A percentile compares a stretch with the other conserved stretches of the same genome.
Conservation (phyloP, 768 basidiomycete genomes). For the Hypholoma sublateritium region DNA sequence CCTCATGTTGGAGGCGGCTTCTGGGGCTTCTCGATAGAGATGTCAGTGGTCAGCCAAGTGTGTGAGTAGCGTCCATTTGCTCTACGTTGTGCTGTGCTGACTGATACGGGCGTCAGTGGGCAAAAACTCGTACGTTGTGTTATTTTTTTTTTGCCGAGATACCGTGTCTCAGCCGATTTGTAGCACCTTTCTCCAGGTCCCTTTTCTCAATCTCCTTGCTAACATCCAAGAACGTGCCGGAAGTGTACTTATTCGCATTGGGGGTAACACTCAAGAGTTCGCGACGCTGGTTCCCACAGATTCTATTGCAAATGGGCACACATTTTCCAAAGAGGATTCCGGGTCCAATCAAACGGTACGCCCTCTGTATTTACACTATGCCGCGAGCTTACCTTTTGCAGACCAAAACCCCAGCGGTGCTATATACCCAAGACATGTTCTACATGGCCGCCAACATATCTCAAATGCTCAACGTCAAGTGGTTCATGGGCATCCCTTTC, state of each 20-base stretch:
- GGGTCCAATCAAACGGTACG: slow-evolving; percentile 6
- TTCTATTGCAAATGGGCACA: slow-evolving; percentile 39
- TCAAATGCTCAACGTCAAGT: slow-evolving; percentile 52
- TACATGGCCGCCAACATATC: slow-evolving; percentile 62
- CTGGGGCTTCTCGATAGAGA: slow-evolving; percentile 18
- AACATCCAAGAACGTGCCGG: slow-evolving; percentile 67
- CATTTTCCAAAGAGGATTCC: slow-evolving; percentile 3
- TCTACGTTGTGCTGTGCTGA: neutral
- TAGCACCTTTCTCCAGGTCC: slow-evolving; percentile 48
- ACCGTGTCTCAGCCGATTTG: neutral
- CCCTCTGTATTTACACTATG: neutral
- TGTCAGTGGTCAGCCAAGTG: slow-evolving; percentile 41
- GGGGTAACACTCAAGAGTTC: slow-evolving; percentile 79
- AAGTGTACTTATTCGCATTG: slow-evolving; percentile 60
- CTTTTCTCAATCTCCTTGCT: slow-evolving; percentile 76
- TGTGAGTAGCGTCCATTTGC: slow-evolving; percentile 33
- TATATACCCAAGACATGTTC: slow-evolving; percentile 62
- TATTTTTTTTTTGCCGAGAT: slow-evolving; percentile 9
- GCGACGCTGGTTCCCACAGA: slow-evolving; percentile 45
- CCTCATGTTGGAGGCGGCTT: slow-evolving; percentile 25
- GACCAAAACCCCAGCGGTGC: slow-evolving; percentile 64
- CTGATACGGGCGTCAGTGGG: slow-evolving; percentile 34
- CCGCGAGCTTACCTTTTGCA: slow-evolving; percentile 4
- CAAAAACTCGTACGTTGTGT: slow-evolving; percentile 38
- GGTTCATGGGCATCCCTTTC: slow-evolving; percentile 67